Evolutionary conservation across 129 eudicot genomes (phyloP), one percentile per base, ranked within the genome.

Genomic region (Chrysanthemum lavandulifolium): DNA sequence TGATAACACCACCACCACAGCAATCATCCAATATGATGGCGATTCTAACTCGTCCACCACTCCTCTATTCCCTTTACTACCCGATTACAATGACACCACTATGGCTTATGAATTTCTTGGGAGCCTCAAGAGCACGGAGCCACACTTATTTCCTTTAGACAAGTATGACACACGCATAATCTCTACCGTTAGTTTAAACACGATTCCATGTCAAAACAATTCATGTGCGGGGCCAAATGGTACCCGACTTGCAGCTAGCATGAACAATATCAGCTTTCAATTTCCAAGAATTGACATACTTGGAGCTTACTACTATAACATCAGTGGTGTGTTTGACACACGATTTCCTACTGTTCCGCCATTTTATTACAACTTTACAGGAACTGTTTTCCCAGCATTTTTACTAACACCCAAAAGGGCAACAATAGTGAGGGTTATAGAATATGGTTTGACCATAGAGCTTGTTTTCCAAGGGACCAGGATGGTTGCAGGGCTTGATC

Each of bases 211-310:
- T 33, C 57, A 56, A 0, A 76, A 76, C 63, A 29, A 50, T 14
- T 61, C 81, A 1, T 87, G 96, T 52, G 79, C 19, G 0, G 93
- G 96, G 10, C 96, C 90, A 5, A 82, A 90, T 55, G 93, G 93
- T 56, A 67, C 93, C 2, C 78, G 88, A 27, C 50, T 90, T 1
- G 82, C 85, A 5, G 89, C 91, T 19, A 87, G 91, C 72, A 76
- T 90, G 84, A 90, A 79, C 82, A 90, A 90, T 65, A 79, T 82
- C 2, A 86, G 87, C 76, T 90, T 90, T 45, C 71, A 45, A 18
- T 14, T 14, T 16, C 96, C 90, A 10, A 13, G 65, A 0, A 73
- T 83, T 16, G 91, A 87, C 60, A 73, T 90, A 55, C 76, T 87
- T 2, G 61, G 81, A 69, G 96, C 96, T 3, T 90, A 90, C 63